Conservation (phyloP, 352 stramenopile genomes). For the Phytophthora multivora region DNA sequence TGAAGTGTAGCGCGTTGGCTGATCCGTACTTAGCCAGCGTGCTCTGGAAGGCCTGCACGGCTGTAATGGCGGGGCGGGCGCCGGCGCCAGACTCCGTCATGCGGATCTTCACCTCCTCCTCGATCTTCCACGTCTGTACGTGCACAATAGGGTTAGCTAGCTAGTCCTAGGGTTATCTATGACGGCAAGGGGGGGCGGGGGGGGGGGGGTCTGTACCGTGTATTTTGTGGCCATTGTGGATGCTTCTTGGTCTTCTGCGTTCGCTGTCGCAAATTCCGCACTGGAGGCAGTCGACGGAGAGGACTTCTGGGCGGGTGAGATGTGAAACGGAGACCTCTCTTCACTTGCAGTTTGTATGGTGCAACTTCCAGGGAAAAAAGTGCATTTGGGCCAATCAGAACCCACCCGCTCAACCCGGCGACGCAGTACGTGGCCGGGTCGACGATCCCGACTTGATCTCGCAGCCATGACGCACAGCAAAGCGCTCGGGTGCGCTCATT, state of each 20-base stretch:
- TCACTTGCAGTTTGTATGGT: constrained; percentile 32
- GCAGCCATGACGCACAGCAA: constrained; percentile 7
- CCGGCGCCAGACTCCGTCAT: constrained; percentile 57
- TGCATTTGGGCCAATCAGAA: constrained; percentile 19
- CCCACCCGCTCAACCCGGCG: background rate
- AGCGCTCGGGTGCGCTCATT: constrained; percentile 3
- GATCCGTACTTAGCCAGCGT: constrained; percentile 59
- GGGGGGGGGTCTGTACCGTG: constrained; percentile 36
- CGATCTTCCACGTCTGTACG: constrained; percentile 79
- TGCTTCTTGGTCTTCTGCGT: constrained; percentile 23
- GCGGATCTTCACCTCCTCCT: constrained; percentile 85
- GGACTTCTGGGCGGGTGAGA: constrained; percentile 7
- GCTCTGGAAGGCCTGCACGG: constrained; percentile 64
- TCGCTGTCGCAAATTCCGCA: constrained; percentile 51
- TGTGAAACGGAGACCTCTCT: constrained; percentile 20
- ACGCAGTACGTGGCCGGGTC: constrained; percentile 15
- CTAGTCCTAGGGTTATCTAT: background rate
- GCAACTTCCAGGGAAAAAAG: constrained; percentile 16
- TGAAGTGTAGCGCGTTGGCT: constrained; percentile 67
- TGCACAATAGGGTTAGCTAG: constrained; percentile 1
- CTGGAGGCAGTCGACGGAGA: constrained; percentile 20
- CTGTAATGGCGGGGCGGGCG: constrained; percentile 49
- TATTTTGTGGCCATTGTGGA: constrained; percentile 37
- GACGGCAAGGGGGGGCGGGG: background rate
- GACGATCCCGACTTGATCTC: constrained; percentile 6